Percentiles rank a stretch among this genome's conserved stretches.
Evolutionary conservation across 306 rosid species (phyloP).

Genomic region (Fragaria nilgerrensis): DNA sequence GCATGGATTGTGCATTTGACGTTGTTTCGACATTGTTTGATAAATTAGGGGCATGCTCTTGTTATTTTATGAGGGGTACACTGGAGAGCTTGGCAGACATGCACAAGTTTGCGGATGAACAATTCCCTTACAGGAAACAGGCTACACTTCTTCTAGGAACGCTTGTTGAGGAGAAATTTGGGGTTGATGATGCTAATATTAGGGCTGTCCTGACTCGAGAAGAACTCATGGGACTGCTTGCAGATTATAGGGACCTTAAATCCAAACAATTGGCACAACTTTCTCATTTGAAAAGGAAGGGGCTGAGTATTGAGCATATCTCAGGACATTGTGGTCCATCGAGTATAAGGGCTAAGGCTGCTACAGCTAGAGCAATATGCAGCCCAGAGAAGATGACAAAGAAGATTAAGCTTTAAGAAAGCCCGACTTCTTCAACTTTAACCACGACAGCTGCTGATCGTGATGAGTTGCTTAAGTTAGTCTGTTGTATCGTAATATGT

Average conservation of each 20-base stretch:
- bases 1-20: conserved; percentile 63
- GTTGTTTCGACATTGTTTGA: conserved; percentile 63
- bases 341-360: background rate
- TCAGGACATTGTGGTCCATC: background rate
- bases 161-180: background rate
- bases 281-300: background rate
- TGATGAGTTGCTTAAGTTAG: background rate
- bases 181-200: background rate
- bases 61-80: conserved; percentile 57
- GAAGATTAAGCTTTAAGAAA: background rate
- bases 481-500: too few relatives aligned
- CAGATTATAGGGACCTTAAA: background rate
- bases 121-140: conserved; percentile 77
- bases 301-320: too few relatives aligned
- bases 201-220: background rate
- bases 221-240: background rate
- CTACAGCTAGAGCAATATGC: background rate
- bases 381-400: background rate
- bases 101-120: conserved; percentile 57
- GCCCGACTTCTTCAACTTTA: background rate
- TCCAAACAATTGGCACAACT: background rate
- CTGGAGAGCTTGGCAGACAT: conserved; percentile 57
- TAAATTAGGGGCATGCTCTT: conserved; percentile 65
- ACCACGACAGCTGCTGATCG: background rate
- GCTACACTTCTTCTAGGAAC: conserved; percentile 18